Base-by-base conservation (phyloP, 768 basidiomycete species). In the Mrakia hoshinonis region DNA sequence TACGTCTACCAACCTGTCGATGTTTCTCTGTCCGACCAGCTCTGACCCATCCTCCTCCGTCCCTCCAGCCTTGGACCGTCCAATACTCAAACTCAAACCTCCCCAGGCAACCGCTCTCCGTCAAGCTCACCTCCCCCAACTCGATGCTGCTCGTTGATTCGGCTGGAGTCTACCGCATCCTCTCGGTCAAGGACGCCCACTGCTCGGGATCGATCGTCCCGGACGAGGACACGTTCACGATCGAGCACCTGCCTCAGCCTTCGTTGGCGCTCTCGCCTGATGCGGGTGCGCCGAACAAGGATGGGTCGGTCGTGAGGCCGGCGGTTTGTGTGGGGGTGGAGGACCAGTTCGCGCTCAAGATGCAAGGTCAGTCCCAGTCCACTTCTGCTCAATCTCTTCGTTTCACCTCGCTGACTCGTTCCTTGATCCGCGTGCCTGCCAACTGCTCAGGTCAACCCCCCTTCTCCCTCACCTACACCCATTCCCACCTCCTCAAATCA, bases 241-340 rank as follows among this genome's bases (percentile, higher is more conserved):
- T 98, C 22, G 84, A 86, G 64, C 92, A 89, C 86, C 84, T 95
- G 20, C 87, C 89, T 31, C 82, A 87, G 61, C 95, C 95, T 5
- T 85, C 83, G 43, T 89, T 91, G 18, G 83, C 81, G 75, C 83
- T 96, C 29, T 86, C 87, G 20, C 69, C 62, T 10, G 61, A 72
- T 4, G 72, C 12, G 67, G 77, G 70, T 26, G 58, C 11, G 3
- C 47, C 36, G n/a, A 70, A 43, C 29, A 72, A 20, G 48, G 73
- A 12, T 73, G 67, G 15, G 58, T 76, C 48, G 4, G 47, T 49
- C 4, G 18, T 49, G 20, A 22, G 64, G 10, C 2, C 48, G 29
- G 43, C 47, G 3, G 85, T 93, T 38, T 97, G 93, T 77, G 89
- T 91, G 79, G 90, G 89, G n/a, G 81, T 83, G 38, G 85, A 85